Evolutionary conservation across 306 rosid species (phyloP), one percentile per base, ranked within the genome.

Genomic region (Sophora flavescens): DNA sequence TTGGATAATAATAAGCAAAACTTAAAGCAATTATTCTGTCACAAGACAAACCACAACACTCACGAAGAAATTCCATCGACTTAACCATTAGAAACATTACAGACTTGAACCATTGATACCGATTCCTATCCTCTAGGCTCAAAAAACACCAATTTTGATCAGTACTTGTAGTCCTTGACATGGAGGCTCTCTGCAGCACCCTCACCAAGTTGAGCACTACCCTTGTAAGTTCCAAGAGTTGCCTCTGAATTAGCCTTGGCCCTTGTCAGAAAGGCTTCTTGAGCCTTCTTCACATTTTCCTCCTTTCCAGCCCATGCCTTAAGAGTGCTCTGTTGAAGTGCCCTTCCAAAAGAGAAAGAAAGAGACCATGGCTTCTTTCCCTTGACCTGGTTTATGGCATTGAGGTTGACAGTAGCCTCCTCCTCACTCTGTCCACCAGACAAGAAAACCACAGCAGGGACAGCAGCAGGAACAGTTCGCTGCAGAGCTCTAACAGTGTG

Each of bases 281-380:
- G 86, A 33, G 86, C 86, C 18, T 35, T 42, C 83, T 78, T 78
- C 77, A 83, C 83, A 78, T 83, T 78, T 44, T 78, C 86, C 5
- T 67, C 80, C 56, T 78, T 83, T 42, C 86, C 86, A 67, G 63
- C 26, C 86, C 83, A 83, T 17, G 86, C 83, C 74, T 83, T 83
- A 0, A 83, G 86, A 3, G 86, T 78, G 57, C 86, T 83, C 77
- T 83, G 86, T 32, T 83, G 86, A 51, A 83, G 83, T 41, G 86
- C 86, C 83, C 86, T 83, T 78, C 86, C 86, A 10, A 83, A 83
- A 3, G 86, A 83, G 86, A 83, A 83, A 0, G 86, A 83, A 13
- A 83, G 83, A 8, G 86, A 17, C 86, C 86, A 83, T 51, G 86
- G 86, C 77, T 83, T 83, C 86, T 83, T 83, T 6, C 83, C 86